A percentile compares a stretch with the other conserved stretches of the same genome.
phyloP scores from a whole-genome alignment of 169 alveolate species.

The Cytauxzoon felis region DNA sequence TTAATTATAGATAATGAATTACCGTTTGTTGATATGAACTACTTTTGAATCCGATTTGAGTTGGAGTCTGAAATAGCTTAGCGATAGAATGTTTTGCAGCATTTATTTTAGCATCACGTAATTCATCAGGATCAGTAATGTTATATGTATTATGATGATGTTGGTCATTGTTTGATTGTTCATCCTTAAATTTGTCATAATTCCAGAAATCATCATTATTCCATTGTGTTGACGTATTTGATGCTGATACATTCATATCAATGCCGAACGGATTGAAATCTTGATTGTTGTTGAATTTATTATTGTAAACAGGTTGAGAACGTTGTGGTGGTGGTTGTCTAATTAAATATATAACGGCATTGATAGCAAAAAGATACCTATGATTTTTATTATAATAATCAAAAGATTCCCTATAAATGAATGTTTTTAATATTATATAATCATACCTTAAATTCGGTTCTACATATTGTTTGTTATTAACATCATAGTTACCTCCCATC shows the following conservation, averaged over 20 bases:
- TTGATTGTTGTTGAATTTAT: not conserved
- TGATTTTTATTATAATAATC: no score
- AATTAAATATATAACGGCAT: no score
- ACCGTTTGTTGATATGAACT: constrained; percentile 51
- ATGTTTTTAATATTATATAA: no score
- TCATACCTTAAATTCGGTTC: no score
- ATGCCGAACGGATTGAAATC: constrained; percentile 18
- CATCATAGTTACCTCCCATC: no score
- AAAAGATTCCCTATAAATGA: no score
- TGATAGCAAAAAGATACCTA: no score
- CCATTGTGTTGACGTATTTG: constrained; percentile 31
- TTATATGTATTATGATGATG: not conserved
- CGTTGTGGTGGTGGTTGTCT: no score
- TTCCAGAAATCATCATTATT: constrained; percentile 1
- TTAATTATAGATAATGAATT: not conserved
- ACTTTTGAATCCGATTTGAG: constrained; percentile 54
- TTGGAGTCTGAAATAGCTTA: constrained; percentile 65
- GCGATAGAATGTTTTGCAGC: constrained; percentile 75
- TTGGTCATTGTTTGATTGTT: constrained; percentile 7
- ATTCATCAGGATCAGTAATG: constrained; percentile 11
- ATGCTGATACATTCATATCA: no score
- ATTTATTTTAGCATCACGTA: constrained; percentile 66
- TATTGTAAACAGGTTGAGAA: no score
- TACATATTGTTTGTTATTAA: no score
- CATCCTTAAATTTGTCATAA: constrained; percentile 1